Conservation (phyloP, 2,329 filamentous ascomycete species). For the Fusarium veterinarium region DNA sequence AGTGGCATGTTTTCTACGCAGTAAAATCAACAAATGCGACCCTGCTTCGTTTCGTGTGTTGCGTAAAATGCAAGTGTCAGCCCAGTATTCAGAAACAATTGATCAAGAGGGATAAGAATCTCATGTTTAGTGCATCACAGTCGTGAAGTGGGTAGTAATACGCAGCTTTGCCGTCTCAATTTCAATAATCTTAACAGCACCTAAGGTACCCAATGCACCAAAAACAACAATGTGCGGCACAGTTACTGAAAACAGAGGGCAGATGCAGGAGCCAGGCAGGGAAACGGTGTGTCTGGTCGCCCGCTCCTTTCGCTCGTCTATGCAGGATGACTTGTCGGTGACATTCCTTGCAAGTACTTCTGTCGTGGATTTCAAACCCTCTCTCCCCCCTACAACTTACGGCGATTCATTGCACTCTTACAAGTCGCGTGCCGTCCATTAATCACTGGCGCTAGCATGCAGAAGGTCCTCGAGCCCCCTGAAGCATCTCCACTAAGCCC, state of each 20-base stretch:
- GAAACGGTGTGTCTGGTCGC: neutral
- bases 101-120: neutral
- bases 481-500: neutral
- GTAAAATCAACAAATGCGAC: neutral
- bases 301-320: neutral
- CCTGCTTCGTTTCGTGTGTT: neutral
- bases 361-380: neutral
- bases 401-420: slow-evolving; percentile 14
- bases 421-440: slow-evolving; percentile 18
- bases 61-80: slow-evolving; percentile 31
- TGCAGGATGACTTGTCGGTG: neutral
- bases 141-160: neutral
- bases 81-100: slow-evolving; percentile 11
- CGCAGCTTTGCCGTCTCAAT: neutral
- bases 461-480: slow-evolving; percentile 9
- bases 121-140: slow-evolving; percentile 8
- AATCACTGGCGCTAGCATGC: slow-evolving; percentile 20
- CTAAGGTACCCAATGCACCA: neutral
- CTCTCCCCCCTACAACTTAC: neutral
- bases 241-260: neutral
- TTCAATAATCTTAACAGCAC: neutral
- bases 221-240: slow-evolving; percentile 11
- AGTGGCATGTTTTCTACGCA: slow-evolving; percentile 27
- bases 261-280: slow-evolving; percentile 2
- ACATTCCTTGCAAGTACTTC: slow-evolving; percentile 1